These are phyloP conservation scores for Ambrosiella beaveri DNA, from an alignment of 2,329 filamentous ascomycete genomes.

Conservation along the genomic window DNA sequence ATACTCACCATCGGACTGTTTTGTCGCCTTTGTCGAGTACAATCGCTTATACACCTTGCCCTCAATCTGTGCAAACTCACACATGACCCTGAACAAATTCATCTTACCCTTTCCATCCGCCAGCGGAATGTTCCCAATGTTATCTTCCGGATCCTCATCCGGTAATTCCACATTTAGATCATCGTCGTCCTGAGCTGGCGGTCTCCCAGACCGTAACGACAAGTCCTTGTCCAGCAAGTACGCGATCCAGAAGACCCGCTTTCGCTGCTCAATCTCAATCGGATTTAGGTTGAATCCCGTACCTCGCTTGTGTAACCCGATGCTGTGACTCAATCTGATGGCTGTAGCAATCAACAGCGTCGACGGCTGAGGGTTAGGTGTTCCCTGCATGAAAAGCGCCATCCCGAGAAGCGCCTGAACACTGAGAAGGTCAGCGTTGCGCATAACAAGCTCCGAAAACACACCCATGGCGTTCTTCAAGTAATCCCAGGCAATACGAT, in stretches of 20 bases:
- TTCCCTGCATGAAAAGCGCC: constrained; percentile 87
- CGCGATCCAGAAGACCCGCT: constrained; percentile 48
- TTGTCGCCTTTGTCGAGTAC: constrained; percentile 82
- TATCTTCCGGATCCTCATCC: constrained; percentile 75
- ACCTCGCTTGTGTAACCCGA: constrained; percentile 85
- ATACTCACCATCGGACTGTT: constrained; percentile 80
- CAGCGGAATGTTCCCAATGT: constrained; percentile 84
- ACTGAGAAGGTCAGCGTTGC: constrained; percentile 85
- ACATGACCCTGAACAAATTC: constrained; percentile 88
- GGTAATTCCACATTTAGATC: constrained; percentile 93
- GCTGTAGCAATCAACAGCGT: constrained; percentile 84
- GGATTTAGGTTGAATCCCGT: constrained; percentile 86
- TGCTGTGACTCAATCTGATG: constrained; percentile 78
- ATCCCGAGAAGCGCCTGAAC: constrained; percentile 89
- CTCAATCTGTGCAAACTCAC: constrained; percentile 78
- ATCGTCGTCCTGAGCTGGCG: constrained; percentile 45
- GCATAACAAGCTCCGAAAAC: constrained; percentile 82
- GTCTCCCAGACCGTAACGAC: constrained; percentile 40
- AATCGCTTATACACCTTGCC: constrained; percentile 85
- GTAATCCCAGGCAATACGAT: constrained; percentile 87
- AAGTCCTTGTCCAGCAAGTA: constrained; percentile 50
- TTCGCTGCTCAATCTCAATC: constrained; percentile 79
- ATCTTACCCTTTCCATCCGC: constrained; percentile 80
- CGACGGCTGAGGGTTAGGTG: constrained; percentile 86
- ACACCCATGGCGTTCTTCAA: constrained; percentile 94